These are phyloP conservation scores for Neurospora crassa DNA, from an alignment of 2,329 filamentous ascomycete genomes.

Conservation along the genomic window DNA sequence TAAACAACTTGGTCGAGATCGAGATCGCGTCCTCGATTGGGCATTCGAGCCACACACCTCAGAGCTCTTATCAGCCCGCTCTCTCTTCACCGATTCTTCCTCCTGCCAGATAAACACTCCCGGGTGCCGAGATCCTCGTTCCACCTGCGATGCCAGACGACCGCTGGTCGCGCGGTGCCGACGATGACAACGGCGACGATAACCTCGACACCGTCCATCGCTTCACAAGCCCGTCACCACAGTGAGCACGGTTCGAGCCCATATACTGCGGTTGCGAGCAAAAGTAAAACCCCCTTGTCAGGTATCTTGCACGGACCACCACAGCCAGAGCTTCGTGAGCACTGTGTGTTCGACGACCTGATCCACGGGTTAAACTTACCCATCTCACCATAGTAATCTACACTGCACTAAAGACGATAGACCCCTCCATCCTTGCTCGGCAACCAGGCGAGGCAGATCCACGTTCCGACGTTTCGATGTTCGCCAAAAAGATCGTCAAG, in stretches of 20 bases:
- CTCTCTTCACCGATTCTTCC: not conserved
- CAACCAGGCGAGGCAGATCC: not conserved
- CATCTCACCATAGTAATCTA: too few relatives aligned
- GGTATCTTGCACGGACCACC: too few relatives aligned
- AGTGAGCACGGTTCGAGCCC: not conserved
- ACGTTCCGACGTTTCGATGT: not conserved
- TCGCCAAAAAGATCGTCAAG: not conserved
- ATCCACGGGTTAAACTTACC: too few relatives aligned
- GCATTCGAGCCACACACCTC: not conserved
- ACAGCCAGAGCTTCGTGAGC: too few relatives aligned
- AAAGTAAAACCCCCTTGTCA: too few relatives aligned
- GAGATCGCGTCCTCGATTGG: not conserved
- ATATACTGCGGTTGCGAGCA: too few relatives aligned
- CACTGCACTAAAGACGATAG: not conserved
- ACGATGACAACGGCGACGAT: not conserved
- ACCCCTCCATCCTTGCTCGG: not conserved
- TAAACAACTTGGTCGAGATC: not conserved
- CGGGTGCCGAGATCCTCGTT: not conserved
- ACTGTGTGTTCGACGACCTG: too few relatives aligned
- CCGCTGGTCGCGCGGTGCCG: not conserved
- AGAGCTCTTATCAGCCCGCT: not conserved
- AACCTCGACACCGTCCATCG: not conserved
- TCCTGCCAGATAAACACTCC: not conserved
- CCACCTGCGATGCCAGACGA: not conserved
- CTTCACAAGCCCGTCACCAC: not conserved